phyloP scores from a whole-genome alignment of 352 stramenopile genomes.

The Thalassiosira delicatula region DNA sequence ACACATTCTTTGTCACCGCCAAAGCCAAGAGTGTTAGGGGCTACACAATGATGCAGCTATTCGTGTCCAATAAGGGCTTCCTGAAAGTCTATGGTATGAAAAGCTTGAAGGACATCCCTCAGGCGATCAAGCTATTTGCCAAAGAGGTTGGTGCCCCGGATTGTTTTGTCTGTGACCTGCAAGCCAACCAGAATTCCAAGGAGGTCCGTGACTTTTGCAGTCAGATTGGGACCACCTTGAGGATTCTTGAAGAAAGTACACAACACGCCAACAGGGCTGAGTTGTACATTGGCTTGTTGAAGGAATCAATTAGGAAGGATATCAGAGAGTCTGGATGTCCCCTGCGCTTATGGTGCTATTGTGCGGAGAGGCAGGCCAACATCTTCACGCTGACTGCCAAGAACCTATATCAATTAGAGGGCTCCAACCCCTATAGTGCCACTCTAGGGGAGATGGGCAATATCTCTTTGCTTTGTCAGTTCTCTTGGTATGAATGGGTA shows the following conservation, averaged over 20 bases:
- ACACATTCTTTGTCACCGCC: slow-evolving; percentile 59
- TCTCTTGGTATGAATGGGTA: slow-evolving; percentile 54
- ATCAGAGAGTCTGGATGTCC: slow-evolving; percentile 23
- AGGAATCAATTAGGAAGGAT: slow-evolving; percentile 45
- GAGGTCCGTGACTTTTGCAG: slow-evolving; percentile 35
- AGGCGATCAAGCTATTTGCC: slow-evolving; percentile 47
- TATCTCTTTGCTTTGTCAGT: slow-evolving; percentile 42
- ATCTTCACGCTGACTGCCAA: slow-evolving; percentile 46
- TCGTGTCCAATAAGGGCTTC: slow-evolving; percentile 58
- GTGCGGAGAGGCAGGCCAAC: slow-evolving; percentile 27
- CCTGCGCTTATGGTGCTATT: slow-evolving; percentile 51
- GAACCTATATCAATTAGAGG: slow-evolving; percentile 38
- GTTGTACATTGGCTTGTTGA: slow-evolving; percentile 47
- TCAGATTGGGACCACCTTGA: slow-evolving; percentile 46
- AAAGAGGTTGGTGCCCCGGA: slow-evolving; percentile 60
- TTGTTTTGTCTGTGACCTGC: slow-evolving; percentile 36
- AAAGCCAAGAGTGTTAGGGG: slow-evolving; percentile 52
- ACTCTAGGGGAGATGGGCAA: slow-evolving; percentile 29
- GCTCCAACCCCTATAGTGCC: slow-evolving; percentile 11
- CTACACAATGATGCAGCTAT: slow-evolving; percentile 52
- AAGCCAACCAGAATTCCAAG: slow-evolving; percentile 29
- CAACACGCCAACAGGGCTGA: slow-evolving; percentile 50
- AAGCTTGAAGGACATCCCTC: slow-evolving; percentile 17
- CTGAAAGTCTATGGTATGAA: slow-evolving; percentile 46
- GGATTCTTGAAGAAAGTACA: slow-evolving; percentile 36